Conservation (phyloP, 306 rosid species). For the Glycine tomentella region DNA sequence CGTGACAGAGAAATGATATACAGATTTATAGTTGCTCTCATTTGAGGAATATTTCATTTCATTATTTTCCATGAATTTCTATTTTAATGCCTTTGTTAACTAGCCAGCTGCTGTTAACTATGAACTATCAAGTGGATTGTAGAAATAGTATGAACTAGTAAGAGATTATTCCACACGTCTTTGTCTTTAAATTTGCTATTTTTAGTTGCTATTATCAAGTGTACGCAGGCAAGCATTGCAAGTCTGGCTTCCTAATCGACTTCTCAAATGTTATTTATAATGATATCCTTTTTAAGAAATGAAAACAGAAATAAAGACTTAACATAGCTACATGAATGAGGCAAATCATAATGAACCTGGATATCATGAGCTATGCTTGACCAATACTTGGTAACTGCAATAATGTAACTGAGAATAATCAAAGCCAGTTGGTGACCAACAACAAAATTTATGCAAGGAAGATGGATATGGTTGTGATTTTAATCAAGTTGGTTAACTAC, state of each 20-base stretch:
- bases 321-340: not conserved
- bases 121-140: not conserved
- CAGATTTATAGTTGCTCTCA: too few species aligned
- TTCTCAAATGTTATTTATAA: not conserved
- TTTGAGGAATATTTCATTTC: conserved; percentile 31
- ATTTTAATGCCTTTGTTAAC: not conserved
- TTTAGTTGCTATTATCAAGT: not conserved
- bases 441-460: not conserved
- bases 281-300: not conserved
- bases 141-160: not conserved
- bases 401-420: not conserved
- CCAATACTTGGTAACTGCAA: not conserved
- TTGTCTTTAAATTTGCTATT: conserved; percentile 6
- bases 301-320: not conserved
- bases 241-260: not conserved
- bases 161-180: not conserved
- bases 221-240: not conserved
- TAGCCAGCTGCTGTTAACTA: not conserved
- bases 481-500: not conserved
- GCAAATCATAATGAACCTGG: not conserved
- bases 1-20: too few species aligned
- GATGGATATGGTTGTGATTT: conserved; percentile 3
- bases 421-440: not conserved
- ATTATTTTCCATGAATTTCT: conserved; percentile 1
- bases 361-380: not conserved